phyloP scores from a whole-genome alignment of 2,329 filamentous ascomycete genomes.

The Didymella lethalis region DNA sequence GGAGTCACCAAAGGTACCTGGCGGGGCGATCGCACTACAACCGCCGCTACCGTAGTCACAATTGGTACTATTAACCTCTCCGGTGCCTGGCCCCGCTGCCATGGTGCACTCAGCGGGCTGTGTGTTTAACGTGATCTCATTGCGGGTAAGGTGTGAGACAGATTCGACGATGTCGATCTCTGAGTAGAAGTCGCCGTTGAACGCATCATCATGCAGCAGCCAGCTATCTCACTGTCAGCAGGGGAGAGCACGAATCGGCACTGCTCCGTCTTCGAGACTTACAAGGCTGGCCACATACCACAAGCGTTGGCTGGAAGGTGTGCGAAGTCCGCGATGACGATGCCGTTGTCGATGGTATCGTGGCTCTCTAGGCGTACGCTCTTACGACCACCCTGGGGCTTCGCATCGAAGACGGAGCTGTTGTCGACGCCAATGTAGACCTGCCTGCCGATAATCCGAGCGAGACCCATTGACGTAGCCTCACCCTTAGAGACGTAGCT shows the following conservation, averaged over 20 bases:
- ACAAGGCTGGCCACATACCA: slow-evolving; percentile 46
- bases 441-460: slow-evolving; percentile 23
- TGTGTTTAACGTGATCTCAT: slow-evolving; percentile 35
- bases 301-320: slow-evolving; percentile 41
- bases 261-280: slow-evolving; percentile 3
- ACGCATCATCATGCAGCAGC: slow-evolving; percentile 53
- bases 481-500: slow-evolving; percentile 31
- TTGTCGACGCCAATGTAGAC: slow-evolving; percentile 39
- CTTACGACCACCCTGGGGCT: slow-evolving; percentile 29
- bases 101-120: slow-evolving; percentile 12
- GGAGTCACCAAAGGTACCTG: slow-evolving; percentile 27
- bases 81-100: slow-evolving; percentile 10
- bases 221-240: slow-evolving; percentile 23
- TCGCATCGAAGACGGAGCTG: slow-evolving; percentile 5
- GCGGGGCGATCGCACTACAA: slow-evolving; percentile 23
- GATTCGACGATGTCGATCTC: slow-evolving; percentile 56
- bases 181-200: slow-evolving; percentile 53
- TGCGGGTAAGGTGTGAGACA: slow-evolving; percentile 40
- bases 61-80: slow-evolving; percentile 1
- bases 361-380: slow-evolving; percentile 36
- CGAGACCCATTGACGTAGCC: slow-evolving; percentile 28
- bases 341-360: slow-evolving; percentile 32
- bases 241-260: background rate
- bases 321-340: slow-evolving; percentile 41
- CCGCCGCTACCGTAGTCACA: slow-evolving; percentile 12